phyloP scores from a whole-genome alignment of 257 asterid genomes.

The Lavandula angustifolia region DNA sequence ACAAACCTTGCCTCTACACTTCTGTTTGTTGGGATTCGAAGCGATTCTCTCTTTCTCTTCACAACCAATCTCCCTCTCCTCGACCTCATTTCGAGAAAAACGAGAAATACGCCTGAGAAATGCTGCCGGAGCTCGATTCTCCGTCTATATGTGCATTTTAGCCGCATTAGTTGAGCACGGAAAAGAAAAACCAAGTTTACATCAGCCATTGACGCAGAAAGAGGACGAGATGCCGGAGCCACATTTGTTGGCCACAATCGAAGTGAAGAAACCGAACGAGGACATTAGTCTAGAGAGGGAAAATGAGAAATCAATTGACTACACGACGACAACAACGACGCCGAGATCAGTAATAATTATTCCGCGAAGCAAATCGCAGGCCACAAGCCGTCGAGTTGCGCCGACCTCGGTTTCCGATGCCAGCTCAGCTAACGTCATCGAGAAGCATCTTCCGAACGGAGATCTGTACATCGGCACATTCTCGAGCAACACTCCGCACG shows the following conservation, averaged over 20 bases:
- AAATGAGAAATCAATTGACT: slow-evolving; percentile 37
- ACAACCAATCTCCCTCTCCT: not conserved
- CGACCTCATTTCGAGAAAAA: not conserved
- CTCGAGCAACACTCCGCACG: slow-evolving; percentile 75
- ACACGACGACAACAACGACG: slow-evolving; percentile 43
- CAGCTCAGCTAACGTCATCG: slow-evolving; percentile 31
- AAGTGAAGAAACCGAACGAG: slow-evolving; percentile 20
- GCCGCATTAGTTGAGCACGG: slow-evolving; percentile 8
- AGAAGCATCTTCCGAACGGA: slow-evolving; percentile 83
- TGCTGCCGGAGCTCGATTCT: slow-evolving; percentile 37
- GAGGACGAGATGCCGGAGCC: slow-evolving; percentile 42
- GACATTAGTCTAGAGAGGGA: slow-evolving; percentile 28
- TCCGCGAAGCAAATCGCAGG: slow-evolving; percentile 79
- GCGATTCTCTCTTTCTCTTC: slow-evolving; percentile 4
- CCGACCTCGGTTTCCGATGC: slow-evolving; percentile 53
- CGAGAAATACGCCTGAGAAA: slow-evolving; percentile 22
- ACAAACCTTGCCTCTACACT: slow-evolving; percentile 34
- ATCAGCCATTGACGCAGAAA: not conserved
- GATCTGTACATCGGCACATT: slow-evolving; percentile 90
- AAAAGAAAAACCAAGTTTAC: not conserved
- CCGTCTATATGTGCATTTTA: not conserved
- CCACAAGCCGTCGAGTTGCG: slow-evolving; percentile 63
- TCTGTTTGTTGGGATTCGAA: slow-evolving; percentile 40
- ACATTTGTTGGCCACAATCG: slow-evolving; percentile 22
- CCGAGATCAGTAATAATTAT: slow-evolving; percentile 71